Percentiles rank a stretch among this genome's conserved stretches.
Conservation (phyloP, 2,329 filamentous ascomycete genomes). For the Dothistroma septosporum region DNA sequence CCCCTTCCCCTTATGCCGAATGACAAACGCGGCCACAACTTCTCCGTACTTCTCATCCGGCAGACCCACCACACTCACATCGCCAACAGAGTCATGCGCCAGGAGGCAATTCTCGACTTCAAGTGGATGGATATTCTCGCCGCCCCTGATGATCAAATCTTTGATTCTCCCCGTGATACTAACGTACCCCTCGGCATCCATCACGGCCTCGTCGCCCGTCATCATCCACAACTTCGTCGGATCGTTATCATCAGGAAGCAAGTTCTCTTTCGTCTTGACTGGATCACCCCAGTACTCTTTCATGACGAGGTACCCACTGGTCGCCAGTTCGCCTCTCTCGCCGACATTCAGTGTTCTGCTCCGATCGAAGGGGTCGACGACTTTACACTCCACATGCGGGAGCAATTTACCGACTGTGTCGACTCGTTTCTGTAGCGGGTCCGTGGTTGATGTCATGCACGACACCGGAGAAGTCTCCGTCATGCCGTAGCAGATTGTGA, state of each 20-base stretch:
- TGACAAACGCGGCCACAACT: slow-evolving; percentile 77
- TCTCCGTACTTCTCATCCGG: slow-evolving; percentile 82
- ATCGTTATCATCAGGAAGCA: slow-evolving; percentile 54
- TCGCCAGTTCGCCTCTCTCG: slow-evolving; percentile 73
- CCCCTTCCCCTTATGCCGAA: slow-evolving; percentile 48
- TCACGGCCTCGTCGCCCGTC: slow-evolving; percentile 84
- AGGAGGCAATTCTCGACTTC: slow-evolving; percentile 89
- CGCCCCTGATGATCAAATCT: slow-evolving; percentile 88
- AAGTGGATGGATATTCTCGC: slow-evolving; percentile 92
- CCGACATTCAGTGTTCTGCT: slow-evolving; percentile 58
- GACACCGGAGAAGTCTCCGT: slow-evolving; percentile 76
- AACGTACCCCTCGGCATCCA: slow-evolving; percentile 79
- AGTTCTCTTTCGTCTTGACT: slow-evolving; percentile 63
- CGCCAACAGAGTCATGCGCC: slow-evolving; percentile 63
- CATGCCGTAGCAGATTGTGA: slow-evolving; percentile 97
- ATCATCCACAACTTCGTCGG: slow-evolving; percentile 73
- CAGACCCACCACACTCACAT: slow-evolving; percentile 79
- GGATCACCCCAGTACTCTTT: slow-evolving; percentile 82
- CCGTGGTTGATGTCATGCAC: slow-evolving; percentile 75
- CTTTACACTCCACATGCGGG: slow-evolving; percentile 74
- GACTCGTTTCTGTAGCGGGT: slow-evolving; percentile 69
- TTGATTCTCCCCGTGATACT: slow-evolving; percentile 89
- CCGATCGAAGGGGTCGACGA: slow-evolving; percentile 67
- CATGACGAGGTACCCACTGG: slow-evolving; percentile 84
- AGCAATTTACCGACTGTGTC: slow-evolving; percentile 74